Evolutionary conservation across 176 grass and related monocot species (phyloP).

Genomic region (Avena atlantica): DNA sequence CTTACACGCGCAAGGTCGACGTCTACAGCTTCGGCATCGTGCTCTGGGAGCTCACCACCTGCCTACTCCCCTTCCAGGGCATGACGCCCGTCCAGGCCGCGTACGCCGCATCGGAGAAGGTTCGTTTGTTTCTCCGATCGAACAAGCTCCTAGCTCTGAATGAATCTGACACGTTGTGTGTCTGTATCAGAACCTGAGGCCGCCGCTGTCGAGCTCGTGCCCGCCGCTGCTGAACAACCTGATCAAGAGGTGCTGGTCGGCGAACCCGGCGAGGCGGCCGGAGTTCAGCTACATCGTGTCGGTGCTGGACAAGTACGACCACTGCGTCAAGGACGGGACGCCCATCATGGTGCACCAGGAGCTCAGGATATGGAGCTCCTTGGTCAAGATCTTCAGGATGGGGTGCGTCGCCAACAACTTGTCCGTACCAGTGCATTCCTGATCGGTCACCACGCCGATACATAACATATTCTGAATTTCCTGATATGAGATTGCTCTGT

Average conservation of each 20-base stretch:
- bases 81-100: slow-evolving; percentile 99
- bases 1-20: slow-evolving; percentile 93
- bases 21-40: slow-evolving; percentile 99
- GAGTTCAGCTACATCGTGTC: slow-evolving; percentile 67
- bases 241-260: slow-evolving; percentile 88
- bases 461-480: slow-evolving; percentile 1
- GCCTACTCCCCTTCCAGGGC: slow-evolving; percentile 89
- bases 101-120: slow-evolving; percentile 90
- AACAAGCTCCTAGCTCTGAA: too few species aligned
- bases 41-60: slow-evolving; percentile 98
- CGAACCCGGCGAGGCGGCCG: slow-evolving; percentile 59
- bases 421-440: slow-evolving; percentile 66
- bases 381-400: slow-evolving; percentile 70
- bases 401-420: slow-evolving; percentile 73
- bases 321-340: slow-evolving; percentile 61
- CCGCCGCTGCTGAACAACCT: slow-evolving; percentile 83
- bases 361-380: slow-evolving; percentile 65
- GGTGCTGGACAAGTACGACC: slow-evolving; percentile 70
- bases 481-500: slow-evolving; percentile 30
- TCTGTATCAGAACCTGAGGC: slow-evolving; percentile 67
- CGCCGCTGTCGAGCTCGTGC: slow-evolving; percentile 74
- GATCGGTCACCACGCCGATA: background rate
- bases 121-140: background rate
- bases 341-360: slow-evolving; percentile 79
- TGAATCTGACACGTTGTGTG: background rate